These are phyloP conservation scores for Arachnomyces sp. DNA, from an alignment of 2,329 filamentous ascomycete genomes.

Conservation along the genomic window DNA sequence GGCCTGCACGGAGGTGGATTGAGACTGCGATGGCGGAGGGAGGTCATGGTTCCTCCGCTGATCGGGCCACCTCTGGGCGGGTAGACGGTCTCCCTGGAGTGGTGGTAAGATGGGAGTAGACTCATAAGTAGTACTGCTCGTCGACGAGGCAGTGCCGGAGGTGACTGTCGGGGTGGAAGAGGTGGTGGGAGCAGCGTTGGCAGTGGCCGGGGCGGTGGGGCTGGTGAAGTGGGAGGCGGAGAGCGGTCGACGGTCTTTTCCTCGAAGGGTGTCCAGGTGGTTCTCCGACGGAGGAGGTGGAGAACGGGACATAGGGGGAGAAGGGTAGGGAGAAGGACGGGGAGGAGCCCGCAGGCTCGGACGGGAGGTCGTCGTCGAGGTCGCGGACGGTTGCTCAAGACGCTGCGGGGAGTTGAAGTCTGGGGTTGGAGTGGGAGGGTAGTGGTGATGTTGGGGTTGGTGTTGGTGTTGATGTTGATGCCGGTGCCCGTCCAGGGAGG, in stretches of 20 bases:
- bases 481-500: too few relatives aligned
- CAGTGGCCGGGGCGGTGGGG: conserved; percentile 3
- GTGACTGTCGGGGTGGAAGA: conserved; percentile 8
- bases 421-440: too few relatives aligned
- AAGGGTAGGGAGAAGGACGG: conserved; percentile 25
- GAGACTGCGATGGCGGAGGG: too few relatives aligned
- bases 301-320: conserved; percentile 28
- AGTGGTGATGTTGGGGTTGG: too few relatives aligned
- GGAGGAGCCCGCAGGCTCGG: conserved; percentile 21
- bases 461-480: too few relatives aligned
- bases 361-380: neutral
- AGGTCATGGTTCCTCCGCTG: too few relatives aligned
- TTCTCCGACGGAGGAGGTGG: conserved; percentile 21
- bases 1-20: too few relatives aligned
- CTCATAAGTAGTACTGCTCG: conserved; percentile 2
- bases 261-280: conserved; percentile 18
- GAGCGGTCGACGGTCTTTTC: conserved; percentile 19
- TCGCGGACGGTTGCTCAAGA: too few relatives aligned
- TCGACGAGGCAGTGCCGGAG: conserved; percentile 4
- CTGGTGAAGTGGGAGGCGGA: conserved; percentile 13
- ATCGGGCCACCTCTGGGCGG: too few relatives aligned
- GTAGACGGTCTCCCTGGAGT: too few relatives aligned
- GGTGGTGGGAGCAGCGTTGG: conserved; percentile 3
- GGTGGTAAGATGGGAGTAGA: too few relatives aligned
- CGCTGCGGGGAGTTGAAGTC: too few relatives aligned